phyloP scores from a whole-genome alignment of 352 stramenopile genomes.

The Pythium vanterpoolii region DNA sequence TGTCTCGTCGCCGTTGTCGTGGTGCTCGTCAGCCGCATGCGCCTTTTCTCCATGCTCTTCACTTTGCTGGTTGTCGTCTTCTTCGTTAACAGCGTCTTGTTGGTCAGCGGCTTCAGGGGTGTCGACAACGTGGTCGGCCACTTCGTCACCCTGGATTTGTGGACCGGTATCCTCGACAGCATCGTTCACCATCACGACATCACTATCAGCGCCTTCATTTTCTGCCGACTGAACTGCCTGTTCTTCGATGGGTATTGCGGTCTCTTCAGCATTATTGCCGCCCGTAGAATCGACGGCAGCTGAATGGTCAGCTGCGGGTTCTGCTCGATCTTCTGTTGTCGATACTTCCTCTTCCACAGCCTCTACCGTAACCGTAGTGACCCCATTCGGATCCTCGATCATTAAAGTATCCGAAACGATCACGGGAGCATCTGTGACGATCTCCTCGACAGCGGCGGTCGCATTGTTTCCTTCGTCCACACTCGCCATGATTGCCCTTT shows the following conservation, averaged over 20 bases:
- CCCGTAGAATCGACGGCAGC: neutral
- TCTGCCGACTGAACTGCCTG: neutral
- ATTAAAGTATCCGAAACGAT: neutral
- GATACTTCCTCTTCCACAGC: conserved; percentile 1
- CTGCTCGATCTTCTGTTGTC: neutral
- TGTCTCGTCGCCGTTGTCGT: neutral
- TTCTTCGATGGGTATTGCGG: neutral
- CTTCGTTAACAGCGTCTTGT: neutral
- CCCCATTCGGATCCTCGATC: neutral
- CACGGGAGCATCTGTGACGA: neutral
- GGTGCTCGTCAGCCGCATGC: neutral
- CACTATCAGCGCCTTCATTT: neutral
- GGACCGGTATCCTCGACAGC: neutral
- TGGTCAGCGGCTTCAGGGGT: neutral
- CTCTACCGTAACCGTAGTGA: neutral
- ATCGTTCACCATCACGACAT: neutral
- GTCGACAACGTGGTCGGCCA: neutral
- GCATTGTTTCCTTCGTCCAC: neutral
- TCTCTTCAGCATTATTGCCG: neutral
- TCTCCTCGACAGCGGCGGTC: neutral
- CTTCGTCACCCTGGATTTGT: neutral
- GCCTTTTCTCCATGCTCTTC: neutral
- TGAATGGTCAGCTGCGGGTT: neutral
- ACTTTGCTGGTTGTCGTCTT: neutral
- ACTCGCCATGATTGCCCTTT: conserved; percentile 11